These are phyloP conservation scores for Salisapilia sapeloensis DNA, from an alignment of 352 stramenopile genomes.

Conservation along the genomic window DNA sequence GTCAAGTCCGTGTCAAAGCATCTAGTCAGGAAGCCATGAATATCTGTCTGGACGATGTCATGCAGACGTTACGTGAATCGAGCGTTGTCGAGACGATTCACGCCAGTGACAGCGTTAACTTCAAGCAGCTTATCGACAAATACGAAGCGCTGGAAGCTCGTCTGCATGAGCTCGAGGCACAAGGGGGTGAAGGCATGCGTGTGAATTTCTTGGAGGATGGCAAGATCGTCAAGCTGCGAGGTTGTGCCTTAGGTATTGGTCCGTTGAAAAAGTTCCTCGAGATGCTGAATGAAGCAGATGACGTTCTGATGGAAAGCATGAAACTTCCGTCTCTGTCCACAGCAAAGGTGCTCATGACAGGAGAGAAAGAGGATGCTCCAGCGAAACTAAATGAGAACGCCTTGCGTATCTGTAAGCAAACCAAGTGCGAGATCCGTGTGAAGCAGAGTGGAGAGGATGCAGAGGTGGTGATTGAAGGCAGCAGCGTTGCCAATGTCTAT, in stretches of 20 bases:
- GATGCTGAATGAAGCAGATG: constrained; percentile 40
- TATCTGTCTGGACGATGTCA: constrained; percentile 34
- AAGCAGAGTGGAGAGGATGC: constrained; percentile 21
- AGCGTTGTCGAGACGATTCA: constrained; percentile 44
- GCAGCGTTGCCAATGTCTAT: constrained; percentile 41
- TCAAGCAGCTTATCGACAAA: constrained; percentile 36
- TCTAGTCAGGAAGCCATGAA: constrained; percentile 29
- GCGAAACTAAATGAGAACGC: constrained; percentile 57
- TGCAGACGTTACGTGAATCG: constrained; percentile 42
- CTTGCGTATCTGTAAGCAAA: constrained; percentile 54
- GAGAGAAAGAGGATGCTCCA: constrained; percentile 9
- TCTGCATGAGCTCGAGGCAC: constrained; percentile 50
- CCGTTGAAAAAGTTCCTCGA: constrained; percentile 59
- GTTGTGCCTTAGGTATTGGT: constrained; percentile 39
- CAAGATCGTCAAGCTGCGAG: constrained; percentile 48
- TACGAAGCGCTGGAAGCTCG: constrained; percentile 32
- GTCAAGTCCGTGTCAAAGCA: constrained; percentile 57
- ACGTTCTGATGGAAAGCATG: constrained; percentile 48
- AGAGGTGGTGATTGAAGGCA: constrained; percentile 46
- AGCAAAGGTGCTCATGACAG: constrained; percentile 28
- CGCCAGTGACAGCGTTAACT: constrained; percentile 11
- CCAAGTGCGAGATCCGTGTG: constrained; percentile 51
- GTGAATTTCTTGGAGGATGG: constrained; percentile 51
- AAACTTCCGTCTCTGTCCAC: constrained; percentile 26
- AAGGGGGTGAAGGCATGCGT: constrained; percentile 47